A percentile compares a stretch with the other conserved stretches of the same genome.
These are phyloP conservation scores for Usnea hakonensis DNA, from an alignment of 495 filamentous ascomycete species.

Conservation along the genomic window DNA sequence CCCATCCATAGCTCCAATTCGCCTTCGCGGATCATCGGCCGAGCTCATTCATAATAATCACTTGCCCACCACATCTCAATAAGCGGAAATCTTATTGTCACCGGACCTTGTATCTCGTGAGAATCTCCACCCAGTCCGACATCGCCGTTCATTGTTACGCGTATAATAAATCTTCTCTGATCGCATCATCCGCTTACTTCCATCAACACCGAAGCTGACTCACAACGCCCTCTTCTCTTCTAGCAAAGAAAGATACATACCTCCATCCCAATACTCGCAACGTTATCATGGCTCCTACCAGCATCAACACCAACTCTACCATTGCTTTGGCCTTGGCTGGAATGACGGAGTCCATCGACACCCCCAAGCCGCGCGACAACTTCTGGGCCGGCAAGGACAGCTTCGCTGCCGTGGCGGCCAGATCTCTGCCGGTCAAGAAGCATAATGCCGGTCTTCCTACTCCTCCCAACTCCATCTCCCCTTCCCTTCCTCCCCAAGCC, in stretches of 20 bases:
- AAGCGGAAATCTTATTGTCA: slow-evolving; percentile 26
- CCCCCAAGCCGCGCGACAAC: slow-evolving; percentile 52
- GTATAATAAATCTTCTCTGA: slow-evolving; percentile 17
- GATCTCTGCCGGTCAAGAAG: slow-evolving; percentile 48
- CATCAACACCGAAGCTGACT: slow-evolving; percentile 17
- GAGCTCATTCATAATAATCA: slow-evolving; percentile 21
- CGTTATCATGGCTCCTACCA: slow-evolving; percentile 43
- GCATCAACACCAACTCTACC: slow-evolving; percentile 44
- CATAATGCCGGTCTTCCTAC: slow-evolving; percentile 65
- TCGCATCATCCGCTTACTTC: slow-evolving; percentile 25
- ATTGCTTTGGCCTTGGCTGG: slow-evolving; percentile 58
- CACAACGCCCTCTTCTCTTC: slow-evolving; percentile 8
- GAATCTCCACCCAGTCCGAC: slow-evolving; percentile 13
- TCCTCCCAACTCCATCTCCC: slow-evolving; percentile 94
- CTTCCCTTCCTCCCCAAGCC: slow-evolving; percentile 73
- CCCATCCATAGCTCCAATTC: slow-evolving; percentile 24
- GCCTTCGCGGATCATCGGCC: slow-evolving; percentile 20
- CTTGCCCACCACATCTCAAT: slow-evolving; percentile 13
- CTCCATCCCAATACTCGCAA: slow-evolving; percentile 36
- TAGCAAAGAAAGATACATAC: slow-evolving; percentile 28
- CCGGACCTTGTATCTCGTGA: slow-evolving; percentile 29
- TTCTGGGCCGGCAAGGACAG: slow-evolving; percentile 48
- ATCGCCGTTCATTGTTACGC: not conserved
- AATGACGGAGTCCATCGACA: slow-evolving; percentile 60
- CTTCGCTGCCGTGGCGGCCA: slow-evolving; percentile 53